phyloP scores from a whole-genome alignment of 345 rosid genomes.

The Rhodamnia rubescens region DNA sequence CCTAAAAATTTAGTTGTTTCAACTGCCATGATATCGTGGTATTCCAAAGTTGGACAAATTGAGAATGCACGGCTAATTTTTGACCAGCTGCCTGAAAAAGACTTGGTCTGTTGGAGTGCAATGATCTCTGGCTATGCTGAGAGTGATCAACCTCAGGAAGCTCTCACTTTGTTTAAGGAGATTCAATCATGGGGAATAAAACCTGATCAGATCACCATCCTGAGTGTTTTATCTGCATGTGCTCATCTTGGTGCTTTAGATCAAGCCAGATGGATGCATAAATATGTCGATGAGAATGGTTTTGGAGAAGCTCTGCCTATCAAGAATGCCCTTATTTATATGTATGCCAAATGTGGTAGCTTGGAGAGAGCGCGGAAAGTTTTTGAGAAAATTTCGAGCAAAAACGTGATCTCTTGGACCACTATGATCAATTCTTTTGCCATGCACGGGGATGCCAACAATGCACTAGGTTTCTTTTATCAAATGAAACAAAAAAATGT shows the following conservation, averaged over 20 bases:
- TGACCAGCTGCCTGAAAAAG: slow-evolving; percentile 30
- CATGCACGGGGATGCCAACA: slow-evolving; percentile 37
- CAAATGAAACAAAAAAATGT: slow-evolving; percentile 27
- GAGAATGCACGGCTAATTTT: slow-evolving; percentile 44
- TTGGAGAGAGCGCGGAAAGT: slow-evolving; percentile 24
- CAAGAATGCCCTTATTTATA: slow-evolving; percentile 36
- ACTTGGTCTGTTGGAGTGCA: slow-evolving; percentile 61
- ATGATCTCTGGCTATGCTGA: slow-evolving; percentile 74
- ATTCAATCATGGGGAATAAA: slow-evolving; percentile 25
- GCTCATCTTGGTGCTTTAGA: slow-evolving; percentile 44
- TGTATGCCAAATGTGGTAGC: slow-evolving; percentile 56
- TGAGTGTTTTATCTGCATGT: slow-evolving; percentile 43
- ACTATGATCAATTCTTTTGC: slow-evolving; percentile 48
- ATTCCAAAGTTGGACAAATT: slow-evolving; percentile 37
- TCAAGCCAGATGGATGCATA: slow-evolving; percentile 28
- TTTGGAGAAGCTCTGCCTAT: slow-evolving; percentile 22
- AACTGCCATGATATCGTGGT: slow-evolving; percentile 56
- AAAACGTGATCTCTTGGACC: slow-evolving; percentile 30
- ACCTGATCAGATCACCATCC: slow-evolving; percentile 46
- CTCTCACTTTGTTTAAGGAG: slow-evolving; percentile 25
- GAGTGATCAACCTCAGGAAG: slow-evolving; percentile 31
- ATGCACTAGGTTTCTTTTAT: slow-evolving; percentile 24
- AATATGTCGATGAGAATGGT: slow-evolving; percentile 17
- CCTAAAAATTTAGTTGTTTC: slow-evolving; percentile 37
- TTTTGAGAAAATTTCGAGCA: slow-evolving; percentile 15